These are phyloP conservation scores for Vitellaria paradoxa DNA, from an alignment of 179 eudicot genomes.

Conservation along the genomic window DNA sequence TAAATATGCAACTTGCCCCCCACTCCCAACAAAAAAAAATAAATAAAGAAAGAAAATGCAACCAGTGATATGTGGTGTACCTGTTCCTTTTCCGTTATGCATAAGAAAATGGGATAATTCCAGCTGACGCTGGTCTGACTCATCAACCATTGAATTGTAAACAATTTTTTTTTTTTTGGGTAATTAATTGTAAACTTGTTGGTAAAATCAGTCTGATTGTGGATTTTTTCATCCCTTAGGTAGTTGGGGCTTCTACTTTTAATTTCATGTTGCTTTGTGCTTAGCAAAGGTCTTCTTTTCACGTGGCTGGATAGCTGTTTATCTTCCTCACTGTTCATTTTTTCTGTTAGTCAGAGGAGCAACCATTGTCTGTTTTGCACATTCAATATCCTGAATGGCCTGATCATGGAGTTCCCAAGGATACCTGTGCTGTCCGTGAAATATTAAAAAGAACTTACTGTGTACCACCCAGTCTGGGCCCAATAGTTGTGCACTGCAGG, in stretches of 20 bases:
- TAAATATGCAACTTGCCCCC: not conserved
- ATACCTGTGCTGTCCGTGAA: conserved; percentile 80
- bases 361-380: conserved; percentile 76
- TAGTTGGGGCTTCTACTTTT: not conserved
- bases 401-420: conserved; percentile 85
- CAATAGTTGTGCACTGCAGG: conserved; percentile 98
- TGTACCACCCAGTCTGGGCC: conserved; percentile 62
- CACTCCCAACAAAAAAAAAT: not conserved
- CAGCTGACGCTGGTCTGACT: not conserved
- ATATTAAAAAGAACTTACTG: conserved; percentile 55
- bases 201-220: not conserved
- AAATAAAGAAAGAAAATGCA: no score
- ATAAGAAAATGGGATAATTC: not conserved
- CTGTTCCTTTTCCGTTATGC: conserved; percentile 4
- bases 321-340: not conserved
- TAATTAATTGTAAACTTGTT: not conserved
- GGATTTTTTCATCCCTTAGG: conserved; percentile 2
- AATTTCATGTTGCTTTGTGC: not conserved
- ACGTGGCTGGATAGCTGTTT: no score
- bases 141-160: not conserved
- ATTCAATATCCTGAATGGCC: conserved; percentile 98
- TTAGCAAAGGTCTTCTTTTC: not conserved
- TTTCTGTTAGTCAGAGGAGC: conserved; percentile 64
- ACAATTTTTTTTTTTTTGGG: no score
- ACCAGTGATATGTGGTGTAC: not conserved